Conservation (phyloP, 345 rosid genomes). For the Capsella bursapastoris region DNA sequence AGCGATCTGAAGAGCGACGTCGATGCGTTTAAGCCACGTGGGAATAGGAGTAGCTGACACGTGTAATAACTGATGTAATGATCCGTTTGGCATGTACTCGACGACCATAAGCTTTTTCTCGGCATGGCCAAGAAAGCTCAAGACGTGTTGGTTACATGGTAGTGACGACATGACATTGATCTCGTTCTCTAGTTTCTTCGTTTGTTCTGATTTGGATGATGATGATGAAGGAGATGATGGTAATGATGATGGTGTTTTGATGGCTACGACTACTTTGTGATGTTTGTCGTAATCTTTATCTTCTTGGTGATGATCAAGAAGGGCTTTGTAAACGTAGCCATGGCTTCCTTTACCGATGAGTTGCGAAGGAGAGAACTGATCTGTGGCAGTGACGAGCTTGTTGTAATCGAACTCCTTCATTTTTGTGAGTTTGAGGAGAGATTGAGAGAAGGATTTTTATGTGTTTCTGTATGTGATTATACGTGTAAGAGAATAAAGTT, state of each 20-base stretch:
- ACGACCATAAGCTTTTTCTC: conserved; percentile 58
- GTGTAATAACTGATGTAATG: conserved; percentile 66
- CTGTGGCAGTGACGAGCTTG: conserved; percentile 58
- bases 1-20: conserved; percentile 64
- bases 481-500: conserved; percentile 15
- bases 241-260: conserved; percentile 55
- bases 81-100: conserved; percentile 80
- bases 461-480: neutral
- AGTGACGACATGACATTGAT: conserved; percentile 59
- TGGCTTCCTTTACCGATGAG: conserved; percentile 88
- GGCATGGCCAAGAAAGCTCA: conserved; percentile 55
- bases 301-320: conserved; percentile 21
- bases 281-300: conserved; percentile 8
- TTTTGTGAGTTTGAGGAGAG: neutral
- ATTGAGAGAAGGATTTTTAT: neutral
- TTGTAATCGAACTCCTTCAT: conserved; percentile 55
- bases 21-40: conserved; percentile 62
- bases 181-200: conserved; percentile 63
- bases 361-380: conserved; percentile 57
- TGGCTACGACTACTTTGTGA: conserved; percentile 46
- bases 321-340: conserved; percentile 60
- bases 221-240: conserved; percentile 11
- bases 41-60: conserved; percentile 41
- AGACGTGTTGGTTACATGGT: conserved; percentile 44
- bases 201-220: conserved; percentile 39